These are phyloP conservation scores for Aspergillus ibericus DNA, from an alignment of 2,329 filamentous ascomycete genomes.

Conservation along the genomic window DNA sequence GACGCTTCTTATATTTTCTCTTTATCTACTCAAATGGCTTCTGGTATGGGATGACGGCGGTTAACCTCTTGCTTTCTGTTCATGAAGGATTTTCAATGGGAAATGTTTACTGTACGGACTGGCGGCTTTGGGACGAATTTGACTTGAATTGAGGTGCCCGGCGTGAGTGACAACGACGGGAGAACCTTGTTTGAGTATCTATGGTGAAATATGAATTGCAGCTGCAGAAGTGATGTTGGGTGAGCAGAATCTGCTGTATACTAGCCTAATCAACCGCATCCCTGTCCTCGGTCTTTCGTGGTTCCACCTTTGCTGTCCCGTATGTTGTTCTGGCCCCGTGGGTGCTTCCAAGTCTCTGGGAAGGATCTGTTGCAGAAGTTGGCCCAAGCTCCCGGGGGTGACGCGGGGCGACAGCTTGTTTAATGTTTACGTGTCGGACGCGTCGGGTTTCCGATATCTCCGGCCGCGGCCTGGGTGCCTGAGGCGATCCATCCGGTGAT, in stretches of 20 bases:
- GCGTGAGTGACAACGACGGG: slow-evolving; percentile 21
- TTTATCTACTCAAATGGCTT: slow-evolving; percentile 34
- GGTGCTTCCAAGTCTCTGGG: neutral
- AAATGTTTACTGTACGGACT: slow-evolving; percentile 31
- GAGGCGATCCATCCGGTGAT: neutral
- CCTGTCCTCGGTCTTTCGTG: slow-evolving; percentile 5
- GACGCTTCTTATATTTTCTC: slow-evolving; percentile 28
- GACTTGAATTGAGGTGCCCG: slow-evolving; percentile 29
- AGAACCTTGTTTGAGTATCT: slow-evolving; percentile 20
- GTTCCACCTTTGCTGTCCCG: slow-evolving; percentile 4
- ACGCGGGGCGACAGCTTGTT: slow-evolving; percentile 23
- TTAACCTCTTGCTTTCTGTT: slow-evolving; percentile 31
- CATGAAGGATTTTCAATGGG: slow-evolving; percentile 33
- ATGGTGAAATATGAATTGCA: slow-evolving; percentile 23
- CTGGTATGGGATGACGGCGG: slow-evolving; percentile 35
- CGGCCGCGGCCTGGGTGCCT: slow-evolving; percentile 18
- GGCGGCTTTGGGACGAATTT: slow-evolving; percentile 27
- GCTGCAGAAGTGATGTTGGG: slow-evolving; percentile 19
- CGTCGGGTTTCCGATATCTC: slow-evolving; percentile 23
- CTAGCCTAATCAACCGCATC: slow-evolving; percentile 28
- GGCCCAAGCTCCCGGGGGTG: slow-evolving; percentile 23
- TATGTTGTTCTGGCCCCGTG: neutral
- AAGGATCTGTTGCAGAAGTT: slow-evolving; percentile 7
- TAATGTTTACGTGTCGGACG: slow-evolving; percentile 28
- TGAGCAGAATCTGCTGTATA: slow-evolving; percentile 28